A percentile compares a stretch with the other conserved stretches of the same genome.
Conservation (phyloP, 2,329 filamentous ascomycete genomes). For the Sarocladiaceae sp. region DNA sequence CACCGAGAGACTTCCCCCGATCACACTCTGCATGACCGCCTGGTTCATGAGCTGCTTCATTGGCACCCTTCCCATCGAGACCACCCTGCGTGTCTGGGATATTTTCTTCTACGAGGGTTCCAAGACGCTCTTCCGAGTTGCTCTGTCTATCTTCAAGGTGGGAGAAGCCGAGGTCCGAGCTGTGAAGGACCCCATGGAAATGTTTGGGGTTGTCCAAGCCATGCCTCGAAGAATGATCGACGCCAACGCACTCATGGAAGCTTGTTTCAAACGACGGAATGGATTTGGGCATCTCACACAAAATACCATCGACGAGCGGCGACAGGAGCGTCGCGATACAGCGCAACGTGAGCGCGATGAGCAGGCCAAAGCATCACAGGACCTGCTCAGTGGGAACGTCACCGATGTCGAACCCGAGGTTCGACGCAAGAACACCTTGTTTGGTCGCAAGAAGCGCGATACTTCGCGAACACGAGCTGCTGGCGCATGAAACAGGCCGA, state of each 20-base stretch:
- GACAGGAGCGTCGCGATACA: conserved; percentile 62
- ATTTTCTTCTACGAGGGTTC: conserved; percentile 94
- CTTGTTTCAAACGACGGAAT: conserved; percentile 75
- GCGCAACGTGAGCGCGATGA: conserved; percentile 36
- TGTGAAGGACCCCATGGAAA: conserved; percentile 85
- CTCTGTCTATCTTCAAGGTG: conserved; percentile 85
- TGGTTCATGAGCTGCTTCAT: conserved; percentile 99
- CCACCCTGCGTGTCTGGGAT: conserved; percentile 90
- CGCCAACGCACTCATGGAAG: conserved; percentile 75
- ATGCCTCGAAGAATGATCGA: conserved; percentile 79
- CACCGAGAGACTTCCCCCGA: conserved; percentile 68
- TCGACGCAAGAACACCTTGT: conserved; percentile 41
- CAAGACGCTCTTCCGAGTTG: conserved; percentile 89
- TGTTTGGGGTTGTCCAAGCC: conserved; percentile 89
- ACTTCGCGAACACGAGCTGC: conserved; percentile 13
- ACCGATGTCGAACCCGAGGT: conserved; percentile 25
- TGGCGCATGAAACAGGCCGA: background rate
- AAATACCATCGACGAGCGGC: conserved; percentile 71
- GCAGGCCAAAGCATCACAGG: conserved; percentile 17
- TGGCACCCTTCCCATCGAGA: conserved; percentile 86
- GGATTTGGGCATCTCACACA: conserved; percentile 81
- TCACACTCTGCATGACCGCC: conserved; percentile 86
- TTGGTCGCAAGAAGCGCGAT: conserved; percentile 37
- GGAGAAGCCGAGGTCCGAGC: conserved; percentile 77
- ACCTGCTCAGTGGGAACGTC: conserved; percentile 25